Base-by-base conservation (phyloP, 768 basidiomycete species). In the Mycena rebaudengoi region DNA sequence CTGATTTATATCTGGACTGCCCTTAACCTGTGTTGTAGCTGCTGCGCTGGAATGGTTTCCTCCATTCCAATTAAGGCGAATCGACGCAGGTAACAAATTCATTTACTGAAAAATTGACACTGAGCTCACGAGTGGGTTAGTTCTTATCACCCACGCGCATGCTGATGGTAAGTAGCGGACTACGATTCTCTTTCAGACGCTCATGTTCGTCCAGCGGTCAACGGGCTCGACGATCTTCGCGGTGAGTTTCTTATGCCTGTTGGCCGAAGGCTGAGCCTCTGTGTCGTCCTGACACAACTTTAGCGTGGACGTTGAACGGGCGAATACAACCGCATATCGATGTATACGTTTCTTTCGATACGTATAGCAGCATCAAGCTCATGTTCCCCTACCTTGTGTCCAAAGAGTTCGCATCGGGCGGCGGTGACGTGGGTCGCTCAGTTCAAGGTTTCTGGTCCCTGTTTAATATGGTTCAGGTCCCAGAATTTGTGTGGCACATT, bases 91-190 rank as follows among this genome's bases (percentile, higher is more conserved):
- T 67, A 16, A 39, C n/a, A n/a, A n/a, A n/a, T n/a, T n/a, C n/a
- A n/a, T n/a, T n/a, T n/a, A n/a, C n/a, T n/a, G n/a, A n/a, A n/a
- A 81, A 64, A 89, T 91, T 55, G 88, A 92, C 68, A 89, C 86
- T 40, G 82, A 35, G 14, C 30, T 29, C 20, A n/a, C n/a, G n/a
- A n/a, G n/a, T n/a, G n/a, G n/a, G n/a, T n/a, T n/a, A 64, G 68
- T 97, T 11, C 79, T 98, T 16, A 86, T 97, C 40, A 96, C 94
- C 0, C 95, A 96, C 76, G 88, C 92, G 8, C 95, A 96, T 77
- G 91, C 93, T 35, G 93, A 94, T 76, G 92, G 82, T 83, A 64
- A 39, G 77, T 54, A 28, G 20, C 43, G 7, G 49, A 54, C 30
- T n/a, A 23, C 28, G 60, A 32, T 13, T 57, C 23, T 45, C 35